Evolutionary conservation across 495 filamentous ascomycete species (phyloP), one percentile per base, ranked within the genome.

Genomic region (Niebla homalea): DNA sequence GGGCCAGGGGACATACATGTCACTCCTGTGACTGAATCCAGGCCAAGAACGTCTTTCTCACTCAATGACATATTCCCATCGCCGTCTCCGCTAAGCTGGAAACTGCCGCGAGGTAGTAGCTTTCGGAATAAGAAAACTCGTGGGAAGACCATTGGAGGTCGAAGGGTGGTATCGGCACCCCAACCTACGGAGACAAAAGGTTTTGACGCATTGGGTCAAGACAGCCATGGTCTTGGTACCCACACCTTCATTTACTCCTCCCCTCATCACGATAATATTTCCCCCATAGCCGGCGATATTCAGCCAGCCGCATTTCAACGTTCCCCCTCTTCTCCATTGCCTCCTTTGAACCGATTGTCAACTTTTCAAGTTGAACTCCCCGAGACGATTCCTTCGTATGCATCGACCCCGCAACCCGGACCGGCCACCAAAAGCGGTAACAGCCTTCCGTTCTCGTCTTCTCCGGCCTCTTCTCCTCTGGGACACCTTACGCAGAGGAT

Each of bases 351-450:
- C 41, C 70, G 76, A 12, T 63, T 78, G 14, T 79, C 77, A 11
- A 73, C 67, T 56, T 79, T 79, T 51, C 73, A 76, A 52, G 59
- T 79, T 32, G 75, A 80, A 48, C 61, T 72, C 25, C 64, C 69
- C 18, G 69, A 40, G 16, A 54, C 54, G 55, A 72, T 48, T 61
- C 67, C 49, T 12, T 65, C 52, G 42, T 72, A 49, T 52, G 66
- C 58, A 60, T 67, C 60, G 1, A 59, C 44, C 20, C 62, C 59
- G 22, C 53, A 56, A 48, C 50, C 52, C 3, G 14, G 26, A 12
- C 21, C 45, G 23, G 36, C 25, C n/a, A 36, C 32, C 12, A 8
- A 18, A 15, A 36, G 25, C 36, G 1, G 8, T 1, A 18, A 26
- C 8, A 49, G 36, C 50, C 41, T 15, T 44, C 47, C 49, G 8